Evolutionary conservation across 2,329 filamentous ascomycete genomes (phyloP), one percentile per base, ranked within the genome.

Genomic region (Decorospora gaudefroyi): DNA sequence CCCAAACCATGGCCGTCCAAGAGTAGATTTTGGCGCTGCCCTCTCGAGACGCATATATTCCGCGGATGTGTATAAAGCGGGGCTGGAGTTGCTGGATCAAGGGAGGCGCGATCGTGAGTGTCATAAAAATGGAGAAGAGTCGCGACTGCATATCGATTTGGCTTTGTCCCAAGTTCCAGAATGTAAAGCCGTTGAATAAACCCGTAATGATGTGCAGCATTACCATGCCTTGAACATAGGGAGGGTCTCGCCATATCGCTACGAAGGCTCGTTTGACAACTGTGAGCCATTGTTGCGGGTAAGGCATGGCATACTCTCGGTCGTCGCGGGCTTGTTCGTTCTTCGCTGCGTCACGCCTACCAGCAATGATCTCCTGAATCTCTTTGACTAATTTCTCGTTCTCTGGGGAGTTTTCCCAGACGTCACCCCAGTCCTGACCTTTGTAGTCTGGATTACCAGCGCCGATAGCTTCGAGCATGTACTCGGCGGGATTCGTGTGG

Each of bases 71-170:
- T 37, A 90, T 72, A 63, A 86, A 90, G 4, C 81, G 80, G 0
- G 88, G 88, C 60, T 91, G 86, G 0, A 91, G 75, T 57, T 91
- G 87, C 58, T 90, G 85, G 45, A 91, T 87, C 1, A 91, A 73
- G 0, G 86, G 85, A 0, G 86, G 86, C 1, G 81, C 79, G 52
- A 93, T 87, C 5, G 84, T 88, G 3, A 91, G 75, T 0, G 85
- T 86, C 78, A 90, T 84, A 69, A 92, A 92, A 42, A 86, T 76
- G 6, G 85, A 84, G 70, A 92, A 91, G 6, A 91, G 76, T 6
- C 85, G 78, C 32, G 83, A 85, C 65, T 73, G 70, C 51, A 76
- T 68, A 30, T 75, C 73, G 22, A 72, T 64, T 37, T 67, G 65
- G 12, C 64, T 68, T 40, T 71, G 60, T 3, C 70, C 70, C 16